Conservation (phyloP, 176 grass and related monocot genomes). For the Saccharum officinarum region DNA sequence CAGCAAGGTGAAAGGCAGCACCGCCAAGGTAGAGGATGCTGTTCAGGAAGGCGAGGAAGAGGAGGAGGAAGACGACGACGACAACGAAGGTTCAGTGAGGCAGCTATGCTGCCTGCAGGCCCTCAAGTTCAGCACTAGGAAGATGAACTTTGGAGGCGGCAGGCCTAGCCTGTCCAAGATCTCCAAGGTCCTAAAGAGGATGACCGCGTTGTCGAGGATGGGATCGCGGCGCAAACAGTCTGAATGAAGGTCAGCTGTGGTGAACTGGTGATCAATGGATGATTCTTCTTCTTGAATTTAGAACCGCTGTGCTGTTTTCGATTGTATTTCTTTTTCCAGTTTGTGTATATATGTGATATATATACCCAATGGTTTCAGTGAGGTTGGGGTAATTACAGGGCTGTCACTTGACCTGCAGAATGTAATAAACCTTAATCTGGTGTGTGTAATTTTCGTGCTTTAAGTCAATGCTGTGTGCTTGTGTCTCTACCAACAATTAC, state of each 20-base stretch:
- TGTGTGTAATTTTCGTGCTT: constrained; percentile 23
- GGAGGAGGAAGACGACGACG: constrained; percentile 17
- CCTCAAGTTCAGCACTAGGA: constrained; percentile 75
- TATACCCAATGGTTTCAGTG: constrained; percentile 27
- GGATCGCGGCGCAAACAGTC: constrained; percentile 31
- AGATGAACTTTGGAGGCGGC: constrained; percentile 85
- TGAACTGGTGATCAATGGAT: neutral
- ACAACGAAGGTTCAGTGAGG: constrained; percentile 43
- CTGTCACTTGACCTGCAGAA: constrained; percentile 11
- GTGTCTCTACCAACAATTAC: neutral
- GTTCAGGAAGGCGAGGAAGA: constrained; percentile 21
- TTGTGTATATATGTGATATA: constrained; percentile 30
- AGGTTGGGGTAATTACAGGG: constrained; percentile 30
- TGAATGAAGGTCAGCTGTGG: neutral
- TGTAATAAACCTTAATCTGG: constrained; percentile 35
- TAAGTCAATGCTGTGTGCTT: neutral
- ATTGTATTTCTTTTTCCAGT: neutral
- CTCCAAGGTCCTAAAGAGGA: constrained; percentile 75
- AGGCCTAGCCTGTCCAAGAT: constrained; percentile 77
- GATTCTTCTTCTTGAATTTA: neutral
- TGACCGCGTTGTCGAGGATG: constrained; percentile 54
- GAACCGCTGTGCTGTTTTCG: neutral
- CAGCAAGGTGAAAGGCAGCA: constrained; percentile 2
- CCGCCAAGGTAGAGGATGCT: neutral
- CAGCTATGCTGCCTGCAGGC: constrained; percentile 90